A percentile compares a stretch with the other conserved stretches of the same genome.
Conservation (phyloP, 345 rosid genomes). For the Pseudoturritis turrita region DNA sequence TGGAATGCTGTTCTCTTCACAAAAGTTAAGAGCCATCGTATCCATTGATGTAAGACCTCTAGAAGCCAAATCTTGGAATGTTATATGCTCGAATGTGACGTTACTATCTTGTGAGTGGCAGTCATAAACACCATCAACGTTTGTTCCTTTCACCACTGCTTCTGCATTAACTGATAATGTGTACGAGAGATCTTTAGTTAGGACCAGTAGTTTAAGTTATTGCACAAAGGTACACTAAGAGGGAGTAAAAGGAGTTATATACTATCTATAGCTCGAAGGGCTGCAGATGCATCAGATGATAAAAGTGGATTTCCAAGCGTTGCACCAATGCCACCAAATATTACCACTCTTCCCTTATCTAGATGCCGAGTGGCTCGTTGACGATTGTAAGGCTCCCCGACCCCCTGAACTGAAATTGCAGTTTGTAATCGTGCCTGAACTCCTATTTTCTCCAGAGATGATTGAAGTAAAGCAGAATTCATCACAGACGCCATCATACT, state of each 20-base stretch:
- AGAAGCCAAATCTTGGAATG: slow-evolving; percentile 63
- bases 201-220: not conserved
- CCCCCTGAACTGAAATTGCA: slow-evolving; percentile 62
- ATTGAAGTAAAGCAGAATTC: slow-evolving; percentile 81
- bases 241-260: slow-evolving; percentile 18
- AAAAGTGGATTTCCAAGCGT: slow-evolving; percentile 85
- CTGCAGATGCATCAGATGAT: slow-evolving; percentile 87
- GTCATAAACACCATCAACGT: slow-evolving; percentile 71
- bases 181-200: not conserved
- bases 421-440: slow-evolving; percentile 76
- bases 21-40: slow-evolving; percentile 69
- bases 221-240: not conserved
- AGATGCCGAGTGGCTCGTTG: slow-evolving; percentile 78
- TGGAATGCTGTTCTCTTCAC: slow-evolving; percentile 87
- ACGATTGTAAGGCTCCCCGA: slow-evolving; percentile 80
- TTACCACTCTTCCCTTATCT: slow-evolving; percentile 90
- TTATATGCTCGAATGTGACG: slow-evolving; percentile 57
- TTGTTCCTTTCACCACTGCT: slow-evolving; percentile 82
- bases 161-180: slow-evolving; percentile 68
- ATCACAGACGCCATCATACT: slow-evolving; percentile 96
- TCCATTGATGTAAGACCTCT: slow-evolving; percentile 74
- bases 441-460: slow-evolving; percentile 77
- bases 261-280: slow-evolving; percentile 88
- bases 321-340: slow-evolving; percentile 91
- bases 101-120: slow-evolving; percentile 59